phyloP scores from a whole-genome alignment of 192 early-diverging fungal species.

The Rhizophlyctis rosea region DNA sequence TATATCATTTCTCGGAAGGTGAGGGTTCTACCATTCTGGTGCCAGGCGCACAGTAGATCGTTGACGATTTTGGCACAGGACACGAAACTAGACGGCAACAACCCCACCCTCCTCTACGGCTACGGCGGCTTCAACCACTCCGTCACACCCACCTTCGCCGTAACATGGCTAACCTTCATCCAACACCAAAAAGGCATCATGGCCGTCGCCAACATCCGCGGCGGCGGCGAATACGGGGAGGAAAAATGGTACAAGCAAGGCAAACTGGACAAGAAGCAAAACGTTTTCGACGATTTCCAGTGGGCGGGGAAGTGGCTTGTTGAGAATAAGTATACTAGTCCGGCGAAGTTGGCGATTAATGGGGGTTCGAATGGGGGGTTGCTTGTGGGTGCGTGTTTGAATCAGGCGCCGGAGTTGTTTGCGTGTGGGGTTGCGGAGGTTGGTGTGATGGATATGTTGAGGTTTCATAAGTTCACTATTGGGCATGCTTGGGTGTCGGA shows the following conservation, averaged over 20 bases:
- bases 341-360: conserved; percentile 55
- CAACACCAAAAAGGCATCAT: conserved; percentile 52
- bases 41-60: background rate
- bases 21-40: background rate
- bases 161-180: conserved; percentile 31
- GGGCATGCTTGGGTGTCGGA: conserved; percentile 68
- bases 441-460: conserved; percentile 68
- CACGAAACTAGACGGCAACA: conserved; percentile 44
- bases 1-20: conserved; percentile 60
- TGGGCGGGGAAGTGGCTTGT: conserved; percentile 61
- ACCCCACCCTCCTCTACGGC: conserved; percentile 62
- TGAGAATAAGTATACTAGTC: conserved; percentile 51
- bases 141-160: conserved; percentile 44
- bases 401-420: conserved; percentile 74
- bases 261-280: conserved; percentile 63
- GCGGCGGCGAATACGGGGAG: conserved; percentile 62
- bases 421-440: conserved; percentile 62
- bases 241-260: conserved; percentile 52
- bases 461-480: conserved; percentile 80
- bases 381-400: conserved; percentile 65
- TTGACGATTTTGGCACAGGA: conserved; percentile 4
- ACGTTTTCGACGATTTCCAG: conserved; percentile 76
- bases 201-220: conserved; percentile 66
- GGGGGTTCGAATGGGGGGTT: conserved; percentile 73
- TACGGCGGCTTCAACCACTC: conserved; percentile 68